Evolutionary conservation across 352 stramenopile species (phyloP), one percentile per base, ranked within the genome.

Genomic region (Phytophthora pluvialis): DNA sequence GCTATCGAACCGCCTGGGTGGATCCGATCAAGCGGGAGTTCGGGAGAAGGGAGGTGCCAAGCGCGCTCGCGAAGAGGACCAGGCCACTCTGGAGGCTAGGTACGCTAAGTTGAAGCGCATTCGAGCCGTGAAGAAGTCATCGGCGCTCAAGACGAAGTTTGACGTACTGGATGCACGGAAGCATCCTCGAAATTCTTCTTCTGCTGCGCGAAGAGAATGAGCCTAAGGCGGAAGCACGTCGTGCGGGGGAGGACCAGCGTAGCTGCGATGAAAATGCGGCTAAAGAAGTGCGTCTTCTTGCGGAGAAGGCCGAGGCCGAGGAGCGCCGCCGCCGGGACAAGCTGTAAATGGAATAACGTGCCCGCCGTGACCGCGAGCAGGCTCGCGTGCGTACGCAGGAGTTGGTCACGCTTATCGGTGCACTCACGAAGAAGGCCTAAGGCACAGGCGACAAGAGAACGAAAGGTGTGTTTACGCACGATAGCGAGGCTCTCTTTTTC

Each of bases 151-250:
- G 31, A 35, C 31, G 31, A 35, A 35, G 31, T 4, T 35, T 4
- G 31, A 35, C 31, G 31, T n/a, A n/a, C n/a, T n/a, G n/a, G 10
- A 28, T 44, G 38, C 15, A 38, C 3, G 16, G 18, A 1, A 49
- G 33, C 55, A 36, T 56, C 1, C 39, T 64, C 18, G 45, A 51
- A n/a, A 49, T 51, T 36, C 51, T 64, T n/a, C 13, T 64, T 35
- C 16, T 57, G 0, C 31, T 62, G 6, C 44, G 54, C 13, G 55
- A 64, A 18, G 45, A 64, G 25, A 49, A 51, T 29, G 44, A 55
- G 9, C 45, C 45, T 11, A 64, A 55, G 29, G 6, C 13, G 4
- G 55, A 64, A 35, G 29, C 18, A 4, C 46, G 31, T 10, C 46
- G 46, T 15, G 29, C 7, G 2, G 31, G 42, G 3, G 29, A 53